Evolutionary conservation across 139 green algal species (phyloP).

Genomic region (Tetraselmis striata): DNA sequence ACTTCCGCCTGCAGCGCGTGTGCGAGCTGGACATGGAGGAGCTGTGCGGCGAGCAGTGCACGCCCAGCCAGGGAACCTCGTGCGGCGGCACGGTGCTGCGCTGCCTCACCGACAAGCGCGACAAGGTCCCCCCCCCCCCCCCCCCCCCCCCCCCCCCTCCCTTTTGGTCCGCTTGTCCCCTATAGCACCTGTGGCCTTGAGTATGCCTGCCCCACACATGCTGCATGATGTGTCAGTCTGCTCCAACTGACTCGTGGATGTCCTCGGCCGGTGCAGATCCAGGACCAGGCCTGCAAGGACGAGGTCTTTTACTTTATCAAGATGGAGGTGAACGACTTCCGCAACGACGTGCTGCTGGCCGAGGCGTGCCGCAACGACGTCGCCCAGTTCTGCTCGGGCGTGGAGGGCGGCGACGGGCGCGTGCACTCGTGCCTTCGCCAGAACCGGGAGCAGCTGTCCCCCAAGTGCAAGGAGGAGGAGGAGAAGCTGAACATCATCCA

Average conservation of each 20-base stretch:
- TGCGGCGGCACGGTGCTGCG: conserved; percentile 74
- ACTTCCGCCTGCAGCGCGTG: conserved; percentile 64
- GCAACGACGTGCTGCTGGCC: conserved; percentile 62
- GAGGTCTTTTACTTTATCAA: conserved; percentile 80
- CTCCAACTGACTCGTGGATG: no score
- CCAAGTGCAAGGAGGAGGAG: conserved; percentile 66
- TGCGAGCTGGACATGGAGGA: conserved; percentile 63
- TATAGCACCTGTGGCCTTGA: no score
- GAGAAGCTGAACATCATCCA: conserved; percentile 49
- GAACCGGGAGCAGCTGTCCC: conserved; percentile 53
- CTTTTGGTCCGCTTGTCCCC: no score
- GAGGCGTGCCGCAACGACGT: conserved; percentile 63
- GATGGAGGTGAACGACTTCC: conserved; percentile 61
- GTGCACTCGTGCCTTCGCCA: conserved; percentile 72
- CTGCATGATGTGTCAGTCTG: no score
- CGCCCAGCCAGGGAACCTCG: conserved; percentile 35
- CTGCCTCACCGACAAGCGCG: conserved; percentile 74
- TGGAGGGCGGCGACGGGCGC: conserved; percentile 46
- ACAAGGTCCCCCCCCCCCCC: conserved; percentile 18
- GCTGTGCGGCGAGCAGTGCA: conserved; percentile 60
- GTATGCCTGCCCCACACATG: no score
- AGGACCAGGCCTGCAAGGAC: conserved; percentile 54
- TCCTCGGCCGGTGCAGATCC: conserved; percentile 37
- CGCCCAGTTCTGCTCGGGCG: conserved; percentile 54
- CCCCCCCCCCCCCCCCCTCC: no score